Percentiles rank a stretch among this genome's conserved stretches.
Conservation (phyloP, 2,329 filamentous ascomycete species). For the Cryphonectria nitschkei region DNA sequence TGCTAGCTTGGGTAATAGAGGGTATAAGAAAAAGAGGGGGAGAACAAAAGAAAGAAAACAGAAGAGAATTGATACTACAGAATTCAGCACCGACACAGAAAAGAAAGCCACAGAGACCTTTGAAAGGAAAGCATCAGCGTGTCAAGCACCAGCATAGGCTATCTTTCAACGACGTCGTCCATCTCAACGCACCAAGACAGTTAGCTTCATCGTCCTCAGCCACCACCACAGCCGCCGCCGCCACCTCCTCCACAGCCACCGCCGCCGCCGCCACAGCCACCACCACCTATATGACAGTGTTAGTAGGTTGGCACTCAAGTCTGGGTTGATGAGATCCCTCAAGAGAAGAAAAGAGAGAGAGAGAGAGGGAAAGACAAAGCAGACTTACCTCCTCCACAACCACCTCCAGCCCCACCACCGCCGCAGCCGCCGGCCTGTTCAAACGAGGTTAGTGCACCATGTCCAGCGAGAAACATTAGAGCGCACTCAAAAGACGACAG, state of each 20-base stretch:
- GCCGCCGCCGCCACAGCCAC: constrained; percentile 29
- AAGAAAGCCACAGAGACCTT: not conserved
- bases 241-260: constrained; percentile 30
- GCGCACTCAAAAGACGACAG: not conserved
- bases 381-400: constrained; percentile 18
- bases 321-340: not conserved
- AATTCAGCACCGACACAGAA: not conserved
- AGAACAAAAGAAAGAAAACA: not conserved
- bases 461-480: no score
- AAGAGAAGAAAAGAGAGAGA: no score
- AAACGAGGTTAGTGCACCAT: constrained; percentile 8
- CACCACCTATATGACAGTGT: not conserved
- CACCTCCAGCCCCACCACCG: constrained; percentile 15
- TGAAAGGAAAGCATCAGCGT: not conserved
- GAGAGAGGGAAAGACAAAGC: not conserved
- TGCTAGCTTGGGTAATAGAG: not conserved
- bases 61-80: no score
- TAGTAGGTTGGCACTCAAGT: not conserved
- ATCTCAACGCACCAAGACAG: not conserved
- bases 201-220: not conserved
- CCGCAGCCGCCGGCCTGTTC: constrained; percentile 18
- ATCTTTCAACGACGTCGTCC: not conserved
- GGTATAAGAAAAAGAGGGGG: not conserved
- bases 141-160: not conserved
- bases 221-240: constrained; percentile 1